Percentiles rank a stretch among this genome's conserved stretches.
These are phyloP conservation scores for Dothideomycetidae sp. DNA, from an alignment of 2,329 filamentous ascomycete species.

Conservation along the genomic window DNA sequence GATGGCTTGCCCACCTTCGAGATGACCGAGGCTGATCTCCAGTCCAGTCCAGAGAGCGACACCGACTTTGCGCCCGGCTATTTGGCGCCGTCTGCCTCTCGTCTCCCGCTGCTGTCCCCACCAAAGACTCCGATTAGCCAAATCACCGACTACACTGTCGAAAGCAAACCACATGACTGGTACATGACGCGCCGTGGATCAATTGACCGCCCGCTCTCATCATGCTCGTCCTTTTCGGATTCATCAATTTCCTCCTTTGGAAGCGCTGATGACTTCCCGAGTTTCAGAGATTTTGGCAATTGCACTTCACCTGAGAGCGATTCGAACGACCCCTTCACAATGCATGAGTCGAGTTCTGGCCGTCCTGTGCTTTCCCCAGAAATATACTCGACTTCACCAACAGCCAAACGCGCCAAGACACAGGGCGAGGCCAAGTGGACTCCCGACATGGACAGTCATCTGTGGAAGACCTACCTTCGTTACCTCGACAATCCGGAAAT, in stretches of 20 bases:
- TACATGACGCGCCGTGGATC: constrained; percentile 19
- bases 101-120: constrained; percentile 29
- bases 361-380: constrained; percentile 16
- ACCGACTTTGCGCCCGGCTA: constrained; percentile 20
- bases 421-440: constrained; percentile 37
- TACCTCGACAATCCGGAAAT: constrained; percentile 52
- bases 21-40: constrained; percentile 26
- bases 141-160: constrained; percentile 19
- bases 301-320: constrained; percentile 49
- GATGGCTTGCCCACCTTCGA: constrained; percentile 36
- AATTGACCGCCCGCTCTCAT: constrained; percentile 42
- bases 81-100: constrained; percentile 28
- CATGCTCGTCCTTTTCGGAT: constrained; percentile 45
- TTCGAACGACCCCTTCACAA: constrained; percentile 39
- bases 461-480: constrained; percentile 52
- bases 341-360: constrained; percentile 19
- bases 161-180: constrained; percentile 17
- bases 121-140: constrained; percentile 36
- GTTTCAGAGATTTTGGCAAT: constrained; percentile 35
- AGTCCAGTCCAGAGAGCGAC: constrained; percentile 19
- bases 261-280: constrained; percentile 42
- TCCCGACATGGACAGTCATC: constrained; percentile 49
- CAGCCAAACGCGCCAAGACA: constrained; percentile 30
- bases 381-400: constrained; percentile 15
- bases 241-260: constrained; percentile 47